Evolutionary conservation across 164 flowering plant species (phyloP).

Genomic region (Chimonanthus praecox): DNA sequence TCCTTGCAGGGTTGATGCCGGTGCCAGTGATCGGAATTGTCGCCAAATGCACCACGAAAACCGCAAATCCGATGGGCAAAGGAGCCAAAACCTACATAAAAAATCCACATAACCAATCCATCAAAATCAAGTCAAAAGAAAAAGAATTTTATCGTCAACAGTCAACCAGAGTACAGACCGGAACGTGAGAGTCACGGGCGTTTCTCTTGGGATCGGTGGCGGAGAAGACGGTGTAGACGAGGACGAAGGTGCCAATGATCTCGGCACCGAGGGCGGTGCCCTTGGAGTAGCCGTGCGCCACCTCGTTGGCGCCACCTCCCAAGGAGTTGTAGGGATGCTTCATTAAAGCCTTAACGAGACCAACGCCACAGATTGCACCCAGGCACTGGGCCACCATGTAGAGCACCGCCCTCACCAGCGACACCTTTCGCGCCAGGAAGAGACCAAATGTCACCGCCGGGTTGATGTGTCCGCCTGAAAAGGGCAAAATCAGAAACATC

Average conservation of each 20-base stretch:
- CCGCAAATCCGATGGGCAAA: constrained; percentile 29
- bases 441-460: constrained; percentile 48
- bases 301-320: constrained; percentile 36
- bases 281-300: constrained; percentile 22
- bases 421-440: constrained; percentile 40
- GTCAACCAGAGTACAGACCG: constrained; percentile 19
- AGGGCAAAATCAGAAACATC: not conserved
- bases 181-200: constrained; percentile 44
- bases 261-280: constrained; percentile 44
- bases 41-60: constrained; percentile 27
- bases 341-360: constrained; percentile 37
- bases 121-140: not conserved
- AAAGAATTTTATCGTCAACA: not conserved
- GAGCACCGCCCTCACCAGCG: constrained; percentile 27
- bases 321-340: constrained; percentile 13
- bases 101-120: not conserved
- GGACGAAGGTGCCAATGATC: constrained; percentile 35
- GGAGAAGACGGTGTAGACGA: constrained; percentile 37
- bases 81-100: constrained; percentile 32
- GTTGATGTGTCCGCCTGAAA: constrained; percentile 39
- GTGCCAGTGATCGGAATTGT: constrained; percentile 31
- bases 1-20: constrained; percentile 40
- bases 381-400: constrained; percentile 41
- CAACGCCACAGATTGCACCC: constrained; percentile 44
- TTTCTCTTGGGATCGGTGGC: constrained; percentile 45